Evolutionary conservation across 108 stramenopile genomes (phyloP).

Genomic region (Pseudonitzschia delicatissima): DNA sequence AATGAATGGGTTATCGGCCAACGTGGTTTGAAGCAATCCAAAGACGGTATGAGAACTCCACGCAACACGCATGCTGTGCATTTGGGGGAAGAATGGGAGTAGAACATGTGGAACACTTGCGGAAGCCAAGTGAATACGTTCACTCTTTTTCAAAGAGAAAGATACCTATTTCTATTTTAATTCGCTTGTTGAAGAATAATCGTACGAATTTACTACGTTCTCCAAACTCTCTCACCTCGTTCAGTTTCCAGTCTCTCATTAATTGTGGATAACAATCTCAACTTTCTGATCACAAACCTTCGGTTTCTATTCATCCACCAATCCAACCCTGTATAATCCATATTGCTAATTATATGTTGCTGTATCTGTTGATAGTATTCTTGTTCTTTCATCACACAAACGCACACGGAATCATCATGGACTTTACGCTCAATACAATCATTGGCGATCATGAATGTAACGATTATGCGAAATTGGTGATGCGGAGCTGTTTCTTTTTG

Average conservation of each 20-base stretch:
- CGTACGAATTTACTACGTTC: not conserved
- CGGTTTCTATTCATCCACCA: not conserved
- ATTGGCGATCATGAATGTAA: not conserved
- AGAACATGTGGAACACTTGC: not conserved
- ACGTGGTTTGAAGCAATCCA: not conserved
- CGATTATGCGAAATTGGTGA: not conserved
- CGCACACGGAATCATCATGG: slow-evolving; percentile 12
- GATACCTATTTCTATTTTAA: not conserved
- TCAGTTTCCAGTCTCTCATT: not conserved
- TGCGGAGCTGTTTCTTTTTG: not conserved
- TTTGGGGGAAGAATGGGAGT: not conserved
- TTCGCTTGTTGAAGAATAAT: not conserved
- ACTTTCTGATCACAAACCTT: not conserved
- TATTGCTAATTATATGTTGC: not conserved
- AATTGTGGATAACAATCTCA: not conserved
- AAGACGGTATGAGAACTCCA: not conserved
- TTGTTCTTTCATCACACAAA: not conserved
- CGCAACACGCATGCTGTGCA: not conserved
- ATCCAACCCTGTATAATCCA: not conserved
- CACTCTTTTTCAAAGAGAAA: not conserved
- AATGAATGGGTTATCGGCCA: not conserved
- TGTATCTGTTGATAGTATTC: slow-evolving; percentile 1
- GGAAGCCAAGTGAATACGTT: slow-evolving; percentile 1
- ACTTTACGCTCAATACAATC: slow-evolving; percentile 9
- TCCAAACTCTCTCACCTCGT: not conserved